These are phyloP conservation scores for Hyphodiscus hymeniophilus DNA, from an alignment of 495 filamentous ascomycete genomes.

Conservation along the genomic window DNA sequence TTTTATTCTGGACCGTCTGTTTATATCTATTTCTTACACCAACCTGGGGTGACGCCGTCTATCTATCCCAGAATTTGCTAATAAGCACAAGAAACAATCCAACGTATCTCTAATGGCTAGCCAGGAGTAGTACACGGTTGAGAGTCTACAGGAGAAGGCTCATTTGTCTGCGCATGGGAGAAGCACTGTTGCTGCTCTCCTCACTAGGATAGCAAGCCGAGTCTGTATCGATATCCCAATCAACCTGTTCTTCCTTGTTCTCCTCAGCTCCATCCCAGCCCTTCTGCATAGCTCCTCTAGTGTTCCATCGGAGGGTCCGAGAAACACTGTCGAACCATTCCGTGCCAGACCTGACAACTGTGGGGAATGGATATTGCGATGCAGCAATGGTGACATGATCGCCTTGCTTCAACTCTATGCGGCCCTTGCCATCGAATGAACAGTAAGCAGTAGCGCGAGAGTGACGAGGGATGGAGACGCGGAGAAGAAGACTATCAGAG, in stretches of 20 bases:
- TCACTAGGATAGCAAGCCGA: constrained; percentile 57
- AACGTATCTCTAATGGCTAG: too few relatives aligned
- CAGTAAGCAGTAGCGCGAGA: constrained; percentile 91
- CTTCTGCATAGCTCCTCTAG: constrained; percentile 77
- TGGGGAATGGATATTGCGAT: constrained; percentile 91
- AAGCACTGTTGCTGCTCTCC: constrained; percentile 49
- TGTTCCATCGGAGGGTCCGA: constrained; percentile 89
- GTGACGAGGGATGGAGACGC: constrained; percentile 73
- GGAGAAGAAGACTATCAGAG: constrained; percentile 85
- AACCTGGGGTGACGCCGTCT: background rate
- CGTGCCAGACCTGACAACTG: constrained; percentile 67
- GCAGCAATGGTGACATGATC: constrained; percentile 94
- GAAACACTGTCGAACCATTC: constrained; percentile 96
- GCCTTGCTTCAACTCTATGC: constrained; percentile 81
- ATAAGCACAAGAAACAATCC: too few relatives aligned
- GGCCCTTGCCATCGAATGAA: constrained; percentile 92
- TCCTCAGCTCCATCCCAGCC: constrained; percentile 39
- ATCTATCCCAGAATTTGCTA: too few relatives aligned
- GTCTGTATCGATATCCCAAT: constrained; percentile 85
- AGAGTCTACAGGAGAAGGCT: too few relatives aligned
- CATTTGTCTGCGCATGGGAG: constrained; percentile 61
- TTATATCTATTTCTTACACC: too few relatives aligned
- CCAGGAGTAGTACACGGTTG: too few relatives aligned
- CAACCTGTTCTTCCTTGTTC: constrained; percentile 42
- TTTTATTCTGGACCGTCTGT: too few relatives aligned